Percentiles rank a stretch among this genome's conserved stretches.
Evolutionary conservation across 2,329 filamentous ascomycete genomes (phyloP).

Genomic region (Blastomyces emzantsi): DNA sequence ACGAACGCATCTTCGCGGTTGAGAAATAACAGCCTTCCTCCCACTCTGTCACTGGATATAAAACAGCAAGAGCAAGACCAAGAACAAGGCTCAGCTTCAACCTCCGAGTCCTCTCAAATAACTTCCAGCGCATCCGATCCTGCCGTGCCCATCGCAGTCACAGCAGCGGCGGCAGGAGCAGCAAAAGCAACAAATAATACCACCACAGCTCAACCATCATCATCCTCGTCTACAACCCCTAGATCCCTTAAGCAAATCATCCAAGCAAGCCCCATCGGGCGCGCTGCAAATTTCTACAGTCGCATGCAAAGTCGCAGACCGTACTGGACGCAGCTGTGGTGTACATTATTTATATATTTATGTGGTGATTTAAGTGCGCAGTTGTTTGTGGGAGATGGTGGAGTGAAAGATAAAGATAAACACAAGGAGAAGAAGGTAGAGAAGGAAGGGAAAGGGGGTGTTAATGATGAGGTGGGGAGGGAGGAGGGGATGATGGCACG

Average conservation of each 20-base stretch:
- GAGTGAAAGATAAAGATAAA: not conserved
- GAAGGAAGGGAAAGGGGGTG: constrained; percentile 21
- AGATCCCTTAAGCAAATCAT: constrained; percentile 26
- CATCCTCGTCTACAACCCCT: constrained; percentile 14
- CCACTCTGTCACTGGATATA: not conserved
- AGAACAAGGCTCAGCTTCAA: not conserved
- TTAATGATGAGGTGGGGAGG: constrained; percentile 20
- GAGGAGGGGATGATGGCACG: constrained; percentile 37
- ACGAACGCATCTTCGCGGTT: not conserved
- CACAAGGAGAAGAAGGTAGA: constrained; percentile 10
- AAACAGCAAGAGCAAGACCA: not conserved
- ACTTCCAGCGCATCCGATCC: not conserved
- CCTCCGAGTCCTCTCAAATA: not conserved
- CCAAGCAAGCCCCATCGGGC: constrained; percentile 26
- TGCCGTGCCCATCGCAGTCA: not conserved
- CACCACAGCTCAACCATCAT: constrained; percentile 15
- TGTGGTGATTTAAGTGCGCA: constrained; percentile 71
- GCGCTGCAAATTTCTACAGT: constrained; percentile 47
- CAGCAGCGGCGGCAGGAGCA: not conserved
- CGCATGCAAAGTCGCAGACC: constrained; percentile 63
- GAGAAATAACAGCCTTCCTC: not conserved
- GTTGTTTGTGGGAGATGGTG: constrained; percentile 42
- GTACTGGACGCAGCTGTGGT: constrained; percentile 69
- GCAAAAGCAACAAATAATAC: constrained; percentile 5
- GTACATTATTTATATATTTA: constrained; percentile 68